phyloP scores from a whole-genome alignment of 1,284 basidiomycete genomes.

The Tilletia walkeri region DNA sequence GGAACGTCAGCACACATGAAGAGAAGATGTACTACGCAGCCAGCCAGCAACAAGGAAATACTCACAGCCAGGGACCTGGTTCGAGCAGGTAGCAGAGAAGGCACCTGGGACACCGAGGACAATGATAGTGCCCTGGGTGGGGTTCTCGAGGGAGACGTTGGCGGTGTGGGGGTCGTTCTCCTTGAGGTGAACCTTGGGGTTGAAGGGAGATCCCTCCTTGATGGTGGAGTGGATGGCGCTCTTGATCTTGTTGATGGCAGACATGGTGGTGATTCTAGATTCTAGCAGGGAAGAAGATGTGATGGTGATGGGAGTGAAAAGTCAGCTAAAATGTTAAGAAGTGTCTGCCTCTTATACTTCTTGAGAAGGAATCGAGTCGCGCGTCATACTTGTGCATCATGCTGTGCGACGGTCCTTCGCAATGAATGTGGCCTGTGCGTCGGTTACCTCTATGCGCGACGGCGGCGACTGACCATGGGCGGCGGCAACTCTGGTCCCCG shows the following conservation, averaged over 20 bases:
- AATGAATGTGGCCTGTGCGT: too few species aligned
- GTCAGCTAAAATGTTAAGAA: too few species aligned
- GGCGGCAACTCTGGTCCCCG: too few species aligned
- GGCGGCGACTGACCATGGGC: too few species aligned
- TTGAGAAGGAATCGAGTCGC: too few species aligned
- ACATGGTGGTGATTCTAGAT: conserved; percentile 20
- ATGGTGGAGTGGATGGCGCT: conserved; percentile 33
- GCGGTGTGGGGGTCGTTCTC: conserved; percentile 42
- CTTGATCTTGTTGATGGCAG: conserved; percentile 40
- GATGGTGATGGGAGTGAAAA: too few species aligned
- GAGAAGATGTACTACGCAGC: not conserved
- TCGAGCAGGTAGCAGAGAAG: conserved; percentile 46
- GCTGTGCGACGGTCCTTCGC: too few species aligned
- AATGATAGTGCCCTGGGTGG: conserved; percentile 25
- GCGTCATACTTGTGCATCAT: too few species aligned
- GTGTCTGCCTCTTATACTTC: too few species aligned
- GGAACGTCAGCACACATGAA: not conserved
- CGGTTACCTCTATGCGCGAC: too few species aligned
- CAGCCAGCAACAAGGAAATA: not conserved
- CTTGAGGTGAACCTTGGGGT: conserved; percentile 38
- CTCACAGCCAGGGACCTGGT: conserved; percentile 39
- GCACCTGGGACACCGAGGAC: conserved; percentile 37
- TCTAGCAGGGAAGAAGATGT: too few species aligned
- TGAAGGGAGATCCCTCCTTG: conserved; percentile 41
- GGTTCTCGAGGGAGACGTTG: conserved; percentile 36